Evolutionary conservation across 2,329 filamentous ascomycete genomes (phyloP).

Genomic region (Thermothelomyces thermophilus): DNA sequence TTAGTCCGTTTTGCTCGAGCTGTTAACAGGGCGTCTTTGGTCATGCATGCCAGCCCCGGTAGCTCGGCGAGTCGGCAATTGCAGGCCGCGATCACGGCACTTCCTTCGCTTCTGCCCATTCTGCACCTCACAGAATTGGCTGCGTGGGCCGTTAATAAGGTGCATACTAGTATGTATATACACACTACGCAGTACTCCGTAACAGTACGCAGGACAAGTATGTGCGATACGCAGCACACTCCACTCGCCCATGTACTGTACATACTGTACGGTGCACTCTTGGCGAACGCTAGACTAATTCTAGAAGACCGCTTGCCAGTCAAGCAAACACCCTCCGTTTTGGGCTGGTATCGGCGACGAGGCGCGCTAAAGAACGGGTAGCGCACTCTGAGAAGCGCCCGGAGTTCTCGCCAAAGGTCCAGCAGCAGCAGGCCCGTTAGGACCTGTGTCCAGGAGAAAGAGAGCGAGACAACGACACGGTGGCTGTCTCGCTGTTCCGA

Average conservation of each 20-base stretch:
- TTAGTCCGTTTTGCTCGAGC: conserved; percentile 10
- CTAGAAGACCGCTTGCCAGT: background rate
- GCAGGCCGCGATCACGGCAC: conserved; percentile 11
- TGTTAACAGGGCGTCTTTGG: background rate
- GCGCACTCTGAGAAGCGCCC: no score
- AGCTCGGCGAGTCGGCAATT: conserved; percentile 3
- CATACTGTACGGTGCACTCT: no score
- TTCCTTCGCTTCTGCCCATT: conserved; percentile 9
- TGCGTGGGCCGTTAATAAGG: background rate
- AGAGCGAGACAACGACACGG: background rate
- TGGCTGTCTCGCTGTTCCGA: background rate
- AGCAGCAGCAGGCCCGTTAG: no score
- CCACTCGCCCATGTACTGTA: no score
- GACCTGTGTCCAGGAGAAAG: no score
- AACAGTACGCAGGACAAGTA: no score
- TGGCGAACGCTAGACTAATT: background rate
- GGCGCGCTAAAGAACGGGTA: background rate
- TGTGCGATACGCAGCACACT: no score
- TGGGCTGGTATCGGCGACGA: background rate
- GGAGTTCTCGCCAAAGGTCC: no score
- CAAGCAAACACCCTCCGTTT: background rate
- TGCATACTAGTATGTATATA: no score
- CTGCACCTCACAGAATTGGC: background rate
- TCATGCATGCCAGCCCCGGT: background rate
- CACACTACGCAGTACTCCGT: no score